Evolutionary conservation across 768 basidiomycete species (phyloP), one percentile per base, ranked within the genome.

Genomic region (Tricholoma bakamatsutake): DNA sequence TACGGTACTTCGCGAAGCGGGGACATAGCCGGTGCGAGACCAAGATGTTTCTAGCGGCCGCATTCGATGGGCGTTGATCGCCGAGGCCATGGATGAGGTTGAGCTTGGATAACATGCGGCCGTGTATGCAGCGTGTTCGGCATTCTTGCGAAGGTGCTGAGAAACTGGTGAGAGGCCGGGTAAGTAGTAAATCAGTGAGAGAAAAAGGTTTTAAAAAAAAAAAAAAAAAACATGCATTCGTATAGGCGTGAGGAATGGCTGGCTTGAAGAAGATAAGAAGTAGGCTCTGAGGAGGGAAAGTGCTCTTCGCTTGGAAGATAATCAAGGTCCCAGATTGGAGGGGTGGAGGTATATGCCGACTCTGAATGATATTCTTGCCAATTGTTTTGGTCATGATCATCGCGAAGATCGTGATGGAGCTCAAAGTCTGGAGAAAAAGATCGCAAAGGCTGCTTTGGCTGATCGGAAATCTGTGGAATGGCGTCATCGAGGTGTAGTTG

Each of bases 391-490:
- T 55, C 54, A 18, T 50, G 60, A 4, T 59, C 49, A n/a, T 62
- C 57, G 7, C 52, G 50, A 24, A 24, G 21, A 18, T 58, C 55
- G 1, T 60, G 50, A 28, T 67, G 67, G 3, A 73, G 66, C 47
- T 72, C 71, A 57, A 73, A 76, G 28, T 68, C 69, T 1, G 74
- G 74, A 1, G 76, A 75, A 55, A 75, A 76, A 1, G 74, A 59
- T 15, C 71, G 71, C 30, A 77, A 54, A 11, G 40, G 48, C 5
- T 57, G 35, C 50, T 55, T 11, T 15, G 48, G 55, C 10, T 15
- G 34, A 1, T 28, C 52, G 18, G 35, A 6, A 9, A 13, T 21
- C n/a, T 59, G 49, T 33, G 42, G 53, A 17, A 62, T 56, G 11
- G 60, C 54, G 47, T 54, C 58, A 8, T 63, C 58, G n/a, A 52